A percentile compares a stretch with the other conserved stretches of the same genome.
These are phyloP conservation scores for Diospyros lotus DNA, from an alignment of 148 eudicot genomes.

Conservation along the genomic window DNA sequence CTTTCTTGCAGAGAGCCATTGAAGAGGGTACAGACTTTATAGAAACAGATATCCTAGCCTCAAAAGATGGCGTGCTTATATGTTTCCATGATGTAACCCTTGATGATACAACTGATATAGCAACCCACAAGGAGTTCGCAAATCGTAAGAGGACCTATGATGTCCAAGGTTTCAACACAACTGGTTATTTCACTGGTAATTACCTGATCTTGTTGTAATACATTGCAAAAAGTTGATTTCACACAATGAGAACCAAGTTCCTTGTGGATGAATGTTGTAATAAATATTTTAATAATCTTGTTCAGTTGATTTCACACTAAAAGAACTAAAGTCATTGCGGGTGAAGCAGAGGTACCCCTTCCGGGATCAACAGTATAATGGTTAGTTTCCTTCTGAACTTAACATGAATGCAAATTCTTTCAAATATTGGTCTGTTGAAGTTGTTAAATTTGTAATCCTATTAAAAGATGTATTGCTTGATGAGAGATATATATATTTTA, in stretches of 20 bases:
- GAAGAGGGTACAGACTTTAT: slow-evolving; percentile 90
- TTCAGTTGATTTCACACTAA: slow-evolving; percentile 91
- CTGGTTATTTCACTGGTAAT: slow-evolving; percentile 69
- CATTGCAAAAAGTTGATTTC: background rate
- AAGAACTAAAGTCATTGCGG: slow-evolving; percentile 73
- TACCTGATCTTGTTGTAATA: background rate
- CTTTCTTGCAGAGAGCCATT: slow-evolving; percentile 66
- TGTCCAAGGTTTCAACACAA: slow-evolving; percentile 63
- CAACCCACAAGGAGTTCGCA: slow-evolving; percentile 60
- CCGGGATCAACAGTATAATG: slow-evolving; percentile 62
- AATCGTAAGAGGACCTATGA: slow-evolving; percentile 65
- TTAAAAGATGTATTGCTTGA: background rate
- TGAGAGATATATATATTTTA: background rate
- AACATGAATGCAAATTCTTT: background rate
- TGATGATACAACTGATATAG: slow-evolving; percentile 64
- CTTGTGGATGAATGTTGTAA: background rate
- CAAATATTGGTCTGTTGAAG: background rate
- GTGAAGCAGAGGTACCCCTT: slow-evolving; percentile 70
- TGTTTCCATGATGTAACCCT: slow-evolving; percentile 69
- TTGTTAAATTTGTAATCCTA: background rate
- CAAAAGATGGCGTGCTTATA: slow-evolving; percentile 81
- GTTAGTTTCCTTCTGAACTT: background rate
- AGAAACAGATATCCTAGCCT: slow-evolving; percentile 74
- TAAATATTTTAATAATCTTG: background rate
- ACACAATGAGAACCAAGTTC: background rate